A percentile compares a stretch with the other conserved stretches of the same genome.
phyloP scores from a whole-genome alignment of 192 early-diverging fungal genomes.

The Entomortierella parvispora region DNA sequence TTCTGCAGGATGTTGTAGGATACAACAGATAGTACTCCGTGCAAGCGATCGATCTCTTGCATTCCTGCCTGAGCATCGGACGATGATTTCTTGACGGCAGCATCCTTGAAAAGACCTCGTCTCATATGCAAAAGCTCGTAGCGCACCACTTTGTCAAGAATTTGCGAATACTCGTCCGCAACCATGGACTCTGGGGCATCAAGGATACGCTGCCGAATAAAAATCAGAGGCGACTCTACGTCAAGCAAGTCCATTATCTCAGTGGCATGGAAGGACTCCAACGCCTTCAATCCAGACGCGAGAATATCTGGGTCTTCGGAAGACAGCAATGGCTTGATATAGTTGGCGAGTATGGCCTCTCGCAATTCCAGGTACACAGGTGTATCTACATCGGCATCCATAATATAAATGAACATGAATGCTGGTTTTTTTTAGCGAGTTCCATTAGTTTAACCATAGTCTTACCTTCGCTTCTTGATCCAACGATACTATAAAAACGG shows the following conservation, averaged over 20 bases:
- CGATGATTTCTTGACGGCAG: conserved; percentile 7
- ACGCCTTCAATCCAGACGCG: conserved; percentile 47
- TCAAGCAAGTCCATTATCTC: conserved; percentile 53
- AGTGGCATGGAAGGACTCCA: conserved; percentile 50
- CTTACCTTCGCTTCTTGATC: conserved; percentile 60
- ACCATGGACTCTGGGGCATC: conserved; percentile 7
- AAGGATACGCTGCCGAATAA: conserved; percentile 25
- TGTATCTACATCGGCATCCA: conserved; percentile 48
- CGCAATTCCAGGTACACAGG: conserved; percentile 57
- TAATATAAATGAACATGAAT: neutral
- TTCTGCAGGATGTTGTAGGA: conserved; percentile 46
- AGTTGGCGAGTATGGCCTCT: conserved; percentile 48
- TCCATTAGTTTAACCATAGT: no score
- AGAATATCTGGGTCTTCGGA: conserved; percentile 34
- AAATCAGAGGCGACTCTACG: conserved; percentile 51
- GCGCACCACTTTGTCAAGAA: conserved; percentile 59
- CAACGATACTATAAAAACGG: conserved; percentile 59
- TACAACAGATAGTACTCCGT: conserved; percentile 31
- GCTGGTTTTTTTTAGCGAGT: no score
- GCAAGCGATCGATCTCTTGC: conserved; percentile 32
- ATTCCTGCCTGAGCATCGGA: neutral
- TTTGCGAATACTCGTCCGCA: conserved; percentile 35
- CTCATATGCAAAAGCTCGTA: conserved; percentile 63
- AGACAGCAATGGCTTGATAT: conserved; percentile 51
- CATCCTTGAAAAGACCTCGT: conserved; percentile 60